Evolutionary conservation across 1,284 basidiomycete species (phyloP), one percentile per base, ranked within the genome.

Genomic region (Porogramme epimiltina): DNA sequence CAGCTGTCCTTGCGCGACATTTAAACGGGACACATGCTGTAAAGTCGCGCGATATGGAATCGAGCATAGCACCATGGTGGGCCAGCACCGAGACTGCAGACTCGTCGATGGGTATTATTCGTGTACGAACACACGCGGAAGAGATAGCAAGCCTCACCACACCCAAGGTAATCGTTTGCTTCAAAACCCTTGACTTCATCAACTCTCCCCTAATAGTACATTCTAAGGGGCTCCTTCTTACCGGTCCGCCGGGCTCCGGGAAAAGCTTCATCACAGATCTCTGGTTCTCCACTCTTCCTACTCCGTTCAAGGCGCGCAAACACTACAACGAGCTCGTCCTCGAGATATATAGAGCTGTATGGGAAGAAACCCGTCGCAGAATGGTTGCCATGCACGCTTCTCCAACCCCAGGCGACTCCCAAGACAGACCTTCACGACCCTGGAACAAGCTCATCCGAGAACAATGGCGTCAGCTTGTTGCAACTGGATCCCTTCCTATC

Each of bases 161-260:
- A 0, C 85, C 85, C 0, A 81, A 81, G 72, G 80, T 78, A 62
- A 18, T 19, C 24, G 37, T 38, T n/a, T 40, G 18, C 18, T 18
- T n/a, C 15, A 16, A 15, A 20, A 4, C 23, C 18, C 25, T 16
- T 16, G 6, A 18, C 18, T 10, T 13, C 18, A n/a, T 34, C 50
- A 19, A 19, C 11, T 23, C 3, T 36, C n/a, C 42, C 13, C 13
- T 28, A 33, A 22, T 38, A 10, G 33, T 38, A 15, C 19, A 26
- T 20, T 37, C 34, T 37, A n/a, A 16, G 88, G 89, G 89, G 15
- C 81, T 91, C 55, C 75, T 92, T 3, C 71, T 92, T 10, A 84
- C 87, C 52, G 89, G 89, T 4, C 86, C 89, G 15, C 89, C 91
- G 0, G 89, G 90, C 15, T 87, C 83, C 1, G 90, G 89, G 37